A percentile compares a stretch with the other conserved stretches of the same genome.
Conservation (phyloP, 352 stramenopile genomes). For the Pythium phragmiticola region DNA sequence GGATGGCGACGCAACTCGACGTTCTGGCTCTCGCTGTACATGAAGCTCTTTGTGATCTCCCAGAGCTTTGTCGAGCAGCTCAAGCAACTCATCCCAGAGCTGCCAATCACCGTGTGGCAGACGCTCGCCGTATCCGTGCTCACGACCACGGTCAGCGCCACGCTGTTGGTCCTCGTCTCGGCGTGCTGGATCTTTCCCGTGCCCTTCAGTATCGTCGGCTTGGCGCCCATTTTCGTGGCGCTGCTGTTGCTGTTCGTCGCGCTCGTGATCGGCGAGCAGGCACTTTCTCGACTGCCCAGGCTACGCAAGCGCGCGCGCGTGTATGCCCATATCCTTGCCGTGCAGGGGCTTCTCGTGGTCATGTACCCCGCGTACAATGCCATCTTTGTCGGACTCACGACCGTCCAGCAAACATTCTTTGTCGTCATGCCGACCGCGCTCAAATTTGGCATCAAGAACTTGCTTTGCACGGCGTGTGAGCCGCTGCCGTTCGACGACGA, state of each 20-base stretch:
- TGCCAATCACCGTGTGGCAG: slow-evolving; percentile 11
- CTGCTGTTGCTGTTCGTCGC: slow-evolving; percentile 7
- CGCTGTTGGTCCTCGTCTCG: slow-evolving; percentile 1
- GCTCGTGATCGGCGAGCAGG: slow-evolving; percentile 18
- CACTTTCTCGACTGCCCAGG: not conserved
- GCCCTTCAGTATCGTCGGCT: slow-evolving; percentile 24
- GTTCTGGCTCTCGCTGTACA: slow-evolving; percentile 16
- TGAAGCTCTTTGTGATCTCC: slow-evolving; percentile 18
- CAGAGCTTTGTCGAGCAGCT: slow-evolving; percentile 23
- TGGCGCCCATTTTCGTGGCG: slow-evolving; percentile 15
- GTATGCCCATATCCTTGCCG: slow-evolving; percentile 14
- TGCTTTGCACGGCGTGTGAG: slow-evolving; percentile 17
- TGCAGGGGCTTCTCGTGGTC: slow-evolving; percentile 19
- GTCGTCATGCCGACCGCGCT: slow-evolving; percentile 25
- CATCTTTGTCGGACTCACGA: slow-evolving; percentile 20
- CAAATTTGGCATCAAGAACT: slow-evolving; percentile 29
- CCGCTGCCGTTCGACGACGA: slow-evolving; percentile 32
- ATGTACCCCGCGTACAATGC: slow-evolving; percentile 26
- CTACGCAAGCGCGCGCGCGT: slow-evolving; percentile 8
- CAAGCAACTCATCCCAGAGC: slow-evolving; percentile 26
- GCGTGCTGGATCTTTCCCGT: slow-evolving; percentile 24
- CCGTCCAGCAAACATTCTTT: slow-evolving; percentile 22
- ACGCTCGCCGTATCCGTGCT: slow-evolving; percentile 17
- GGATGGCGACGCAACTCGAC: slow-evolving; percentile 11
- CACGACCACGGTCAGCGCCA: not conserved